Percentiles rank a stretch among this genome's conserved stretches.
These are phyloP conservation scores for Backusella tuberculispora DNA, from an alignment of 192 early-diverging fungal genomes.

Conservation along the genomic window DNA sequence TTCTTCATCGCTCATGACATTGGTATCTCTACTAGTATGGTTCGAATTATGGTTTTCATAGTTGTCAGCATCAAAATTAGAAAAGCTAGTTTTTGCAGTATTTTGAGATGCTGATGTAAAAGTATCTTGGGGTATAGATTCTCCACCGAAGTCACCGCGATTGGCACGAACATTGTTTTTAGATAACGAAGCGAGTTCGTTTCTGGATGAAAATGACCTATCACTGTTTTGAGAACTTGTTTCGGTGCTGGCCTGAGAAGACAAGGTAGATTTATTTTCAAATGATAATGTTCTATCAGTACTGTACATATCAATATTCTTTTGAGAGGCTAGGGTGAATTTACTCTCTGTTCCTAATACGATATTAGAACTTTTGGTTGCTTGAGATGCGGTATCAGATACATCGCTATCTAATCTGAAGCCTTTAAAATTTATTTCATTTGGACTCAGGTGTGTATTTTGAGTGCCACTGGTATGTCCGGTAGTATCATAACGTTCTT, in stretches of 20 bases:
- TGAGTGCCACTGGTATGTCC: neutral
- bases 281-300: neutral
- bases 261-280: neutral
- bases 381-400: neutral
- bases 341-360: neutral
- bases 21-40: neutral
- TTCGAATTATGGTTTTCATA: neutral
- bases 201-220: neutral
- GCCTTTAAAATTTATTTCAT: neutral
- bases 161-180: neutral
- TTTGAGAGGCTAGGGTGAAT: too few relatives aligned
- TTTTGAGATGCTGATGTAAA: neutral
- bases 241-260: neutral
- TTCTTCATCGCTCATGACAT: neutral
- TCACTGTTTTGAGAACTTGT: neutral
- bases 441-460: neutral
- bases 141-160: neutral
- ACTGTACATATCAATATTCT: too few relatives aligned
- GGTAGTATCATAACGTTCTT: too few relatives aligned
- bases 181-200: neutral
- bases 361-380: neutral
- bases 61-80: neutral
- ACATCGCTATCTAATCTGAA: neutral
- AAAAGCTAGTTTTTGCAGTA: neutral
- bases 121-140: neutral